These are phyloP conservation scores for Colletotrichum lupini DNA, from an alignment of 2,329 filamentous ascomycete species.

Conservation along the genomic window DNA sequence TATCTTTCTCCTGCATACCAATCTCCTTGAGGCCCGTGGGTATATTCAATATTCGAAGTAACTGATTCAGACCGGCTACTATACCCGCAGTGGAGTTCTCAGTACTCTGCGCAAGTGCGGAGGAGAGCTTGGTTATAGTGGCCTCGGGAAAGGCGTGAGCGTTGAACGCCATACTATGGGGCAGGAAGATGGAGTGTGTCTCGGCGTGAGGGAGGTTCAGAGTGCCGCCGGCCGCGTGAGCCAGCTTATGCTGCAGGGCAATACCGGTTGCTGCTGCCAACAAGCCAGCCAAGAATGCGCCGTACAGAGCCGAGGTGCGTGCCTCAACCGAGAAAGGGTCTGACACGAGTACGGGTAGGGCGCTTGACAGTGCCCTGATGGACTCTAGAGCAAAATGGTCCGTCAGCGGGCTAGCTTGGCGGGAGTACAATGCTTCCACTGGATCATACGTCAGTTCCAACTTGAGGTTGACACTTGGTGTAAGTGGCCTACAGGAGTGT, in stretches of 20 bases:
- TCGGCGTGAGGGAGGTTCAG: slow-evolving; percentile 33
- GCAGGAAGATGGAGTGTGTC: slow-evolving; percentile 32
- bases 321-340: slow-evolving; percentile 57
- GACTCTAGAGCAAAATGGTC: slow-evolving; percentile 31
- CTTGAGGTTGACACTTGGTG: not conserved
- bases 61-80: slow-evolving; percentile 28
- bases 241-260: slow-evolving; percentile 34
- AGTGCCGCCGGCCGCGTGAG: slow-evolving; percentile 27
- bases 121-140: slow-evolving; percentile 3
- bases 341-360: slow-evolving; percentile 63
- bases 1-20: slow-evolving; percentile 68
- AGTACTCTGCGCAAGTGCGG: slow-evolving; percentile 25
- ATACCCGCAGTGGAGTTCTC: slow-evolving; percentile 16
- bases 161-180: slow-evolving; percentile 33
- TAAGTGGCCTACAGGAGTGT: slow-evolving; percentile 21
- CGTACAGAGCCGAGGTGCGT: slow-evolving; percentile 44
- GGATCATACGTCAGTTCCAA: not conserved
- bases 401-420: slow-evolving; percentile 29
- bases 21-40: slow-evolving; percentile 62
- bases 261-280: slow-evolving; percentile 26
- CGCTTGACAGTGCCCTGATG: slow-evolving; percentile 36
- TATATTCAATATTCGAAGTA: slow-evolving; percentile 51
- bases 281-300: slow-evolving; percentile 31
- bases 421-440: slow-evolving; percentile 34
- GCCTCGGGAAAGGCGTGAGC: slow-evolving; percentile 4